phyloP scores from a whole-genome alignment of 768 basidiomycete species.

The Lentinula detonsa region DNA sequence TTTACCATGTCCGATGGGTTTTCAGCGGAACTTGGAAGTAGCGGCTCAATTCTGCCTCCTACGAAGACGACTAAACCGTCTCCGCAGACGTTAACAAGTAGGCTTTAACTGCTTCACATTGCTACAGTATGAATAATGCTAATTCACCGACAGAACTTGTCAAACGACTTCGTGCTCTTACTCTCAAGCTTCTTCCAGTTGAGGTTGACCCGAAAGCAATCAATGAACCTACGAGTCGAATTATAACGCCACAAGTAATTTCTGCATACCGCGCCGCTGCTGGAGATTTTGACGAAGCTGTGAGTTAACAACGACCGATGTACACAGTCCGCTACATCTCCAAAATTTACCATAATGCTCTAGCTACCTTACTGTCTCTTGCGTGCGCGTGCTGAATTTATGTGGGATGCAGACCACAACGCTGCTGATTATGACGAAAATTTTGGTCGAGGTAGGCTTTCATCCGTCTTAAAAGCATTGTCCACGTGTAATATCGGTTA shows the following conservation, averaged over 20 bases:
- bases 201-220: conserved; percentile 67
- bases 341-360: not conserved
- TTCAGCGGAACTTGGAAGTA: conserved; percentile 24
- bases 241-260: conserved; percentile 80
- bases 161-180: conserved; percentile 72
- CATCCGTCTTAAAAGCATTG: not conserved
- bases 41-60: conserved; percentile 34
- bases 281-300: conserved; percentile 84
- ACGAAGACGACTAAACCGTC: conserved; percentile 45
- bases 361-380: conserved; percentile 82
- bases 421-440: conserved; percentile 89
- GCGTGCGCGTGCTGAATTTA: conserved; percentile 72
- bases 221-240: conserved; percentile 70
- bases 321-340: not conserved
- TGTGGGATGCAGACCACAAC: conserved; percentile 75
- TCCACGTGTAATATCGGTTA: conserved; percentile 8
- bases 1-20: conserved; percentile 14
- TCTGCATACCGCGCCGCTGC: conserved; percentile 72
- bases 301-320: conserved; percentile 26
- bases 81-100: conserved; percentile 75
- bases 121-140: not conserved
- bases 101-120: conserved; percentile 15
- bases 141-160: conserved; percentile 55
- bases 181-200: conserved; percentile 69
- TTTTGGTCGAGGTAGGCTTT: conserved; percentile 55